A percentile compares a stretch with the other conserved stretches of the same genome.
Evolutionary conservation across 2,329 filamentous ascomycete genomes (phyloP).

Genomic region (Huntiella moniliformis): DNA sequence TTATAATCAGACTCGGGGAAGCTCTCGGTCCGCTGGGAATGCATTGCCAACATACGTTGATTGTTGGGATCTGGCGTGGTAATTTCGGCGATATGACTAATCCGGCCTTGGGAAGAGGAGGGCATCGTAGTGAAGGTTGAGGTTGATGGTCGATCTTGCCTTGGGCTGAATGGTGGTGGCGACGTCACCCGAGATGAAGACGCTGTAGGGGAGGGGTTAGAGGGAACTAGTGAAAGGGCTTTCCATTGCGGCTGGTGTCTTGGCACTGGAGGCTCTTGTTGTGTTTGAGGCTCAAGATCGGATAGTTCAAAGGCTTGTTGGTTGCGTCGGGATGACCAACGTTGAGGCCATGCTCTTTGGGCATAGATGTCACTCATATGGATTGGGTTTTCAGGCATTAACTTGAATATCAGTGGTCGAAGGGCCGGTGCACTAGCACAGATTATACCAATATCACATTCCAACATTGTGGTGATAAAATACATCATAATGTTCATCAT

Average conservation of each 20-base stretch:
- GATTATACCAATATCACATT: conserved; percentile 20
- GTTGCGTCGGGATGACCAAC: not conserved
- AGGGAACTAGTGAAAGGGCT: not conserved
- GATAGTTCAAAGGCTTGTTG: not conserved
- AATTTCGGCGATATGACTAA: conserved; percentile 1
- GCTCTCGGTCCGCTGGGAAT: not conserved
- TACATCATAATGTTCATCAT: conserved; percentile 17
- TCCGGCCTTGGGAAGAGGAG: not conserved
- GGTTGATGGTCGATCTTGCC: not conserved
- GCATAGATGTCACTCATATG: not conserved
- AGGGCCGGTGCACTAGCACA: conserved; percentile 20
- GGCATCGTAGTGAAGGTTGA: not conserved
- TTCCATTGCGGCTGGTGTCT: not conserved
- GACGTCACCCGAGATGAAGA: not conserved
- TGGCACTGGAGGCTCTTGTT: not conserved
- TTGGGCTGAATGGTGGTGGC: not conserved
- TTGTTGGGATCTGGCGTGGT: not conserved
- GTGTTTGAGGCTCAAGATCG: not conserved
- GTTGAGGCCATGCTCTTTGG: not conserved
- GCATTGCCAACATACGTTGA: not conserved
- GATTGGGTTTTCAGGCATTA: conserved; percentile 14
- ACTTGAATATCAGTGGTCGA: conserved; percentile 16
- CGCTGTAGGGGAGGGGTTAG: no score
- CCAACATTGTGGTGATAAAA: conserved; percentile 21
- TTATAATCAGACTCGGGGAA: conserved; percentile 6